A percentile compares a stretch with the other conserved stretches of the same genome.
These are phyloP conservation scores for Botryotinia narcissicola DNA, from an alignment of 2,329 filamentous ascomycete genomes.

Conservation along the genomic window DNA sequence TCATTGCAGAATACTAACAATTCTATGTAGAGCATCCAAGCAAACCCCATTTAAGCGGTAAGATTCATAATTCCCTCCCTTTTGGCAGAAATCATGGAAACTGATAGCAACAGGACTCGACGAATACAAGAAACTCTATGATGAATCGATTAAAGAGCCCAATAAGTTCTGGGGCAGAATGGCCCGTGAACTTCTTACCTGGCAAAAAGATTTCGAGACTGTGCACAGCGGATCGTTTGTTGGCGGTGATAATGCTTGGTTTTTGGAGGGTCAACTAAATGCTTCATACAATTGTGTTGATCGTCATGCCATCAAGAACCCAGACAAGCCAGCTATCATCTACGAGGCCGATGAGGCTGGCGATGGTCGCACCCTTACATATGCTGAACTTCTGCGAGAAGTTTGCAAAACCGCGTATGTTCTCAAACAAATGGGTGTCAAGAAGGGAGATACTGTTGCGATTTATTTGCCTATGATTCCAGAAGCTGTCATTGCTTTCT, in stretches of 20 bases:
- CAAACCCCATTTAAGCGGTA: slow-evolving; percentile 65
- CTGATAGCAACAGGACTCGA: slow-evolving; percentile 50
- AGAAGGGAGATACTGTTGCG: slow-evolving; percentile 95
- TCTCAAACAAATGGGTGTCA: slow-evolving; percentile 91
- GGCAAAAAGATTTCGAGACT: slow-evolving; percentile 89
- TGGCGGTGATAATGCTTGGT: slow-evolving; percentile 89
- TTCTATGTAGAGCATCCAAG: slow-evolving; percentile 59
- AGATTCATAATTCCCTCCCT: slow-evolving; percentile 38
- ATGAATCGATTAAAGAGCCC: slow-evolving; percentile 86
- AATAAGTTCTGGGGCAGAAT: slow-evolving; percentile 84
- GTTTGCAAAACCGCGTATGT: slow-evolving; percentile 85
- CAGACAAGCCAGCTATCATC: slow-evolving; percentile 91
- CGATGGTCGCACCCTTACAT: slow-evolving; percentile 87
- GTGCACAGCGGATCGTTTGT: slow-evolving; percentile 73
- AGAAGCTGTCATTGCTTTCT: slow-evolving; percentile 85
- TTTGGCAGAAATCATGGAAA: background rate
- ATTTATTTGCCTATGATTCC: slow-evolving; percentile 99
- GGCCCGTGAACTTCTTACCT: slow-evolving; percentile 85
- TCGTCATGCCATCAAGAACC: slow-evolving; percentile 92
- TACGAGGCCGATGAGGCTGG: slow-evolving; percentile 93
- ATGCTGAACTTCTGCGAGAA: slow-evolving; percentile 87
- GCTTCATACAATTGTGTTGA: slow-evolving; percentile 98
- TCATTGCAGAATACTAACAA: slow-evolving; percentile 34
- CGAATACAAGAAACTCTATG: slow-evolving; percentile 66
- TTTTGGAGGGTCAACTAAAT: slow-evolving; percentile 88